Base-by-base conservation (phyloP, 345 rosid genomes). In the Eucalyptus virginea region DNA sequence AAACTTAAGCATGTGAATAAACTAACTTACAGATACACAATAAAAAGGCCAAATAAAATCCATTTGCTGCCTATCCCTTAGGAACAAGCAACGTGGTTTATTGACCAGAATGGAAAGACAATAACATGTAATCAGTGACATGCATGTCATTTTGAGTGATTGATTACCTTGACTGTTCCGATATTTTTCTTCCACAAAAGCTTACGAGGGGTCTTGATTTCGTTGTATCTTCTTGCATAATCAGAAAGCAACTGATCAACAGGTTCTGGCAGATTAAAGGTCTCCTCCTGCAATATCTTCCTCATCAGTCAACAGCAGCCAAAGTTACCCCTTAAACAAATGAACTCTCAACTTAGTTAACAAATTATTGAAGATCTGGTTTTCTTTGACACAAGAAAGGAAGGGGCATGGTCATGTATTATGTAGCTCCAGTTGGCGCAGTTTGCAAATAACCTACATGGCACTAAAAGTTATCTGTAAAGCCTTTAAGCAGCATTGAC, bases 181-280 rank as follows among this genome's bases (percentile, higher is more conserved):
- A 98, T 97, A 94, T 96, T 96, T 94, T 98, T 97, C 97, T 96
- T 97, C 99, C 99, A 98, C 50, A 95, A 94, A 87, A 97, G 95
- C 91, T 97, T 98, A 67, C 98, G 98, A 90, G 99, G 99, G 89
- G 98, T 97, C 93, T 97, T 98, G 92, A 97, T 94, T 94, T 96
- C 94, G 42, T 95, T 95, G 91, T 93, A 98, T 90, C 95, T 92
- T 89, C 92, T 92, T 37, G 99, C 97, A 94, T 96, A 98, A 91
- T 97, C 98, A 88, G 95, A 90, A 37, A 98, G 94, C 93, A 97
- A 92, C 87, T 94, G 95, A 87, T 96, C 98, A 88, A 98, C 88
- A 88, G 96, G 93, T 86, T 90, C 97, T 81, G 99, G 98, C 89
- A 96, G 87, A 86, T 91, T 95, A 30, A 98, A 93, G 87, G 93